A percentile compares a stretch with the other conserved stretches of the same genome.
Evolutionary conservation across 108 stramenopile genomes (phyloP).

Genomic region (Nitzschia palea): DNA sequence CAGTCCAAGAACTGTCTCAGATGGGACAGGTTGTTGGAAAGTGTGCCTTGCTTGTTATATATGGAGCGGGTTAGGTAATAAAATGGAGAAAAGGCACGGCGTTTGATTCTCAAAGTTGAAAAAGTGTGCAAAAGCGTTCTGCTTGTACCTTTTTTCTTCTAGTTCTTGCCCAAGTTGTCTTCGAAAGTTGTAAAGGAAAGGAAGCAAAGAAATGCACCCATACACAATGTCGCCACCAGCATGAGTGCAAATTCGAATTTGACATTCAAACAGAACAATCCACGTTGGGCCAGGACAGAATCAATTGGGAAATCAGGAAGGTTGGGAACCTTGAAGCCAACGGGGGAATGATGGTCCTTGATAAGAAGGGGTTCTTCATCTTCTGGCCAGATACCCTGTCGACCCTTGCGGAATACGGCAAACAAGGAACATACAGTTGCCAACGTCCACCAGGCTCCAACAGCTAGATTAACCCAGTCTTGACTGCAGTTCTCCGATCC

Average conservation of each 20-base stretch:
- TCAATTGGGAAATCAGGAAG: slow-evolving; percentile 67
- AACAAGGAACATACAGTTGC: slow-evolving; percentile 49
- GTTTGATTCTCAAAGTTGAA: neutral
- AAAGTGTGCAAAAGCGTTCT: no score
- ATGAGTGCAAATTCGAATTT: slow-evolving; percentile 33
- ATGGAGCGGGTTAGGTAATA: no score
- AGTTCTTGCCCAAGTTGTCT: neutral
- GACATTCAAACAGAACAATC: slow-evolving; percentile 22
- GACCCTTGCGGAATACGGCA: slow-evolving; percentile 29
- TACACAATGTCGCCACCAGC: slow-evolving; percentile 26
- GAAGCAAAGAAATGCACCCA: slow-evolving; percentile 38
- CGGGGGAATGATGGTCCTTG: slow-evolving; percentile 57
- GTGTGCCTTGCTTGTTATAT: no score
- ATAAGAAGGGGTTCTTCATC: slow-evolving; percentile 58
- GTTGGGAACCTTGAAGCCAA: slow-evolving; percentile 60
- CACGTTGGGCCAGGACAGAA: slow-evolving; percentile 40
- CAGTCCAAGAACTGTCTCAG: no score
- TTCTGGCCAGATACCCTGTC: slow-evolving; percentile 26
- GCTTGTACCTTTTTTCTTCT: no score
- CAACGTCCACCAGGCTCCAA: slow-evolving; percentile 64
- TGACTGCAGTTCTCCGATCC: slow-evolving; percentile 62
- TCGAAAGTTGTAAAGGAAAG: slow-evolving; percentile 33
- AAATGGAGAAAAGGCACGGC: no score
- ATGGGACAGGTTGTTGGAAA: no score
- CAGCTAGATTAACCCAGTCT: slow-evolving; percentile 45